Evolutionary conservation across 2,329 filamentous ascomycete species (phyloP).

Genomic region (Zasmidium cellare): DNA sequence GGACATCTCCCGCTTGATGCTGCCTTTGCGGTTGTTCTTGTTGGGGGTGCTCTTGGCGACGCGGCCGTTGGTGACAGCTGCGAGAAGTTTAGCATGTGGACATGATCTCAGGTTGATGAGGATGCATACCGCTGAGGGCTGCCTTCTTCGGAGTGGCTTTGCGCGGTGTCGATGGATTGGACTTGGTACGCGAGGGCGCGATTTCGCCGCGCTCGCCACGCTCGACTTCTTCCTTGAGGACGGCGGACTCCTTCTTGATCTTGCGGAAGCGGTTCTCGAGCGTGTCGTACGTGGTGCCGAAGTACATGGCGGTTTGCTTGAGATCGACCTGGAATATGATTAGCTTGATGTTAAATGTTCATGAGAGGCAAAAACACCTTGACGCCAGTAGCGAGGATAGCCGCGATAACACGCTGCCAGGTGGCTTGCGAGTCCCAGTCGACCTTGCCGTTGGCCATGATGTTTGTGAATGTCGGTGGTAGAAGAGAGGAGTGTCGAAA

Average conservation of each 20-base stretch:
- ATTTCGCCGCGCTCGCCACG: constrained; percentile 24
- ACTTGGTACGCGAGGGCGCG: constrained; percentile 10
- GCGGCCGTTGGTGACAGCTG: constrained; percentile 27
- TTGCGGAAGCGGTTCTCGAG: constrained; percentile 50
- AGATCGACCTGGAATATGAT: constrained; percentile 44
- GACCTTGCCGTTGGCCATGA: constrained; percentile 25
- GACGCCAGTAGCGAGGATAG: constrained; percentile 39
- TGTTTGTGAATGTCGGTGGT: constrained; percentile 5
- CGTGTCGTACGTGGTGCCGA: constrained; percentile 50
- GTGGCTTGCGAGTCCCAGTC: constrained; percentile 39
- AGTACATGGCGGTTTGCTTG: constrained; percentile 44
- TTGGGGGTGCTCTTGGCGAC: constrained; percentile 26
- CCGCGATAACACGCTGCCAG: constrained; percentile 42
- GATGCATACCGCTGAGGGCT: constrained; percentile 16
- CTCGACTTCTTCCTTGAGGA: constrained; percentile 28
- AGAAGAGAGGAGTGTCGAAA: not conserved
- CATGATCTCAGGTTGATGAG: not conserved
- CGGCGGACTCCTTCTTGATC: constrained; percentile 43
- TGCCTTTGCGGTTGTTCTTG: constrained; percentile 21
- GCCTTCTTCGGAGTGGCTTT: constrained; percentile 28
- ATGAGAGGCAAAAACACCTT: constrained; percentile 30
- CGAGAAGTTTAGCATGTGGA: not conserved
- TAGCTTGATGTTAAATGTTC: not conserved
- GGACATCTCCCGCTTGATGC: constrained; percentile 28
- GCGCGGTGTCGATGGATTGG: constrained; percentile 20